Conservation (phyloP, 2,329 filamentous ascomycete species). For the Fusarium sp. region DNA sequence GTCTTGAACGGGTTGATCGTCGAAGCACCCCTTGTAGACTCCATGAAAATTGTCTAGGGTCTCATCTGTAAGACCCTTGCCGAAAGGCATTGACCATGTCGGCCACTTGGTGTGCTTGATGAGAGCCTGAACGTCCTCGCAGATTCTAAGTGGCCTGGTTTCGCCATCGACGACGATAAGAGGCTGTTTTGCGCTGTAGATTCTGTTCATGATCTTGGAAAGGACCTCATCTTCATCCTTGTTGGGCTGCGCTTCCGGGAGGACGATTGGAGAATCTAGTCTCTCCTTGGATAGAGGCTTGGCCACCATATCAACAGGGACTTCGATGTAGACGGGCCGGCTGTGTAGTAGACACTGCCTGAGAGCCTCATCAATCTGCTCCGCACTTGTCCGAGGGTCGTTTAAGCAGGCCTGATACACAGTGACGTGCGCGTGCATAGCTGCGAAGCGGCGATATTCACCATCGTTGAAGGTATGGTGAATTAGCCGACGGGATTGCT, state of each 20-base stretch:
- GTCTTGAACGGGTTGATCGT: constrained; percentile 41
- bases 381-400: constrained; percentile 52
- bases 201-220: constrained; percentile 52
- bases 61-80: background rate
- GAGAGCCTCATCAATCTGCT: background rate
- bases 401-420: constrained; percentile 58
- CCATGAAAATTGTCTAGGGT: background rate
- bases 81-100: constrained; percentile 46
- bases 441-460: constrained; percentile 62
- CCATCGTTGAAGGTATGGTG: constrained; percentile 70
- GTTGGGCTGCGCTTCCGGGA: background rate
- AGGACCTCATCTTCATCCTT: constrained; percentile 28
- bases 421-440: constrained; percentile 63
- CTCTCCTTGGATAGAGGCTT: background rate
- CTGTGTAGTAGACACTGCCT: background rate
- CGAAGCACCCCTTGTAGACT: background rate
- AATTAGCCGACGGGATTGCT: constrained; percentile 57
- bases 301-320: background rate
- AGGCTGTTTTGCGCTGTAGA: constrained; percentile 60
- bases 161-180: constrained; percentile 66
- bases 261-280: background rate
- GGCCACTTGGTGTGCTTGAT: constrained; percentile 59
- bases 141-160: constrained; percentile 55
- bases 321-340: background rate
- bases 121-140: constrained; percentile 56